Conservation (phyloP, 2,329 filamentous ascomycete genomes). For the Didymella pomorum region DNA sequence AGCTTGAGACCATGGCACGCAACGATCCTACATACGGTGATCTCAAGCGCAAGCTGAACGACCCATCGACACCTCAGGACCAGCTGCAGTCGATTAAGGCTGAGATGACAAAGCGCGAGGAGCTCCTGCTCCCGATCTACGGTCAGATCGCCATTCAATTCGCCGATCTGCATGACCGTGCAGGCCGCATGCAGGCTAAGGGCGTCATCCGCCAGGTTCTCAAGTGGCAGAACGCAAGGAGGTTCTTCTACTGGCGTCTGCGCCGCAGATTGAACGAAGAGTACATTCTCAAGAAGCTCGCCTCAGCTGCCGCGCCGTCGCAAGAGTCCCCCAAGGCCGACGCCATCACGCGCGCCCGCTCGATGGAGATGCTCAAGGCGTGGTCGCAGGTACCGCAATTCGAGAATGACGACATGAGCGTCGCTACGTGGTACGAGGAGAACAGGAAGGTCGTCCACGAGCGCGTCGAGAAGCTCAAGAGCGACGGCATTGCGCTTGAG, state of each 20-base stretch:
- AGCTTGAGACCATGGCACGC: constrained; percentile 96
- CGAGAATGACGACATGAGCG: constrained; percentile 78
- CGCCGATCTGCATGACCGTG: constrained; percentile 94
- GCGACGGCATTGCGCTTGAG: constrained; percentile 73
- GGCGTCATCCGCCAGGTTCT: constrained; percentile 85
- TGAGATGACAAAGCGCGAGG: constrained; percentile 85
- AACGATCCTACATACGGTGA: constrained; percentile 83
- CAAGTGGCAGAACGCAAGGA: constrained; percentile 85
- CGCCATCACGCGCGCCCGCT: constrained; percentile 65
- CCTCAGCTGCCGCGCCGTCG: constrained; percentile 54
- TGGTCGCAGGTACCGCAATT: constrained; percentile 85
- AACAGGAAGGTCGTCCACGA: constrained; percentile 83
- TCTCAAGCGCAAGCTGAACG: constrained; percentile 79
- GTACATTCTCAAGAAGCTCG: constrained; percentile 92
- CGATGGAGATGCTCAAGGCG: constrained; percentile 78
- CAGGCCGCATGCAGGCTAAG: constrained; percentile 98
- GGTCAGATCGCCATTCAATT: constrained; percentile 95
- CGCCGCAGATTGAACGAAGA: constrained; percentile 97
- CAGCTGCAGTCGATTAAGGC: constrained; percentile 80
- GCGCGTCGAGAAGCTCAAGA: constrained; percentile 85
- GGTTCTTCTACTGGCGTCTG: constrained; percentile 99
- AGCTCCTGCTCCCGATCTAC: constrained; percentile 90
- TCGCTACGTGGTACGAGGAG: constrained; percentile 95
- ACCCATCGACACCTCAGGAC: constrained; percentile 74
- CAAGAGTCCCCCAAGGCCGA: constrained; percentile 49